These are phyloP conservation scores for Sapria himalayana DNA, from an alignment of 345 rosid species.

Conservation along the genomic window DNA sequence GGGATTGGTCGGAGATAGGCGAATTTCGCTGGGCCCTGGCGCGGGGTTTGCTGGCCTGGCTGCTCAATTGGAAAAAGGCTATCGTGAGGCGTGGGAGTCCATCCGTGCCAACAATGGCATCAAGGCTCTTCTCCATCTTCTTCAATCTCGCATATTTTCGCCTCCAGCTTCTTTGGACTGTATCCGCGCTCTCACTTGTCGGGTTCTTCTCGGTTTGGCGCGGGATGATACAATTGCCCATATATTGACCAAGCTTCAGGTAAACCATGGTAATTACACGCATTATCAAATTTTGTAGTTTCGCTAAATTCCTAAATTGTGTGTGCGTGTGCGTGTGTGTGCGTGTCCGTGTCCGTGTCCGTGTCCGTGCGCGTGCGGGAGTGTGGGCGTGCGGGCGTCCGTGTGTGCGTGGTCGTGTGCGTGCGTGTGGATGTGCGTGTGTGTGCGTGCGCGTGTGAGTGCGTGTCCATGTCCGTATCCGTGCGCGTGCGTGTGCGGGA, in stretches of 20 bases:
- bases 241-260: slow-evolving; percentile 96
- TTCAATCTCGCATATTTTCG: slow-evolving; percentile 70
- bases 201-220: slow-evolving; percentile 92
- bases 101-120: slow-evolving; percentile 96
- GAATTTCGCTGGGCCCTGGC: slow-evolving; percentile 86
- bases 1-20: slow-evolving; percentile 88
- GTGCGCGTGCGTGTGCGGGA: too few species aligned
- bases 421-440: too few species aligned
- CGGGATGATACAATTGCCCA: slow-evolving; percentile 95
- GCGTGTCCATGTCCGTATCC: too few species aligned
- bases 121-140: slow-evolving; percentile 87
- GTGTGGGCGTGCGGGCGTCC: too few species aligned
- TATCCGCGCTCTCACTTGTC: slow-evolving; percentile 83
- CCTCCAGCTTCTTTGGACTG: slow-evolving; percentile 89
- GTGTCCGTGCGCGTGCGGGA: too few species aligned
- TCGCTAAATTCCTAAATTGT: too few species aligned
- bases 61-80: slow-evolving; percentile 89
- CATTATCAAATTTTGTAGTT: too few species aligned
- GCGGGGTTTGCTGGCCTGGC: slow-evolving; percentile 99
- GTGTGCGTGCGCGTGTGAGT: too few species aligned
- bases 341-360: too few species aligned
- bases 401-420: too few species aligned
- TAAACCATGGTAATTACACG: too few species aligned
- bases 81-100: slow-evolving; percentile 86
- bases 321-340: too few species aligned